These are phyloP conservation scores for Russula sp. DNA, from an alignment of 768 basidiomycete genomes.

Conservation along the genomic window DNA sequence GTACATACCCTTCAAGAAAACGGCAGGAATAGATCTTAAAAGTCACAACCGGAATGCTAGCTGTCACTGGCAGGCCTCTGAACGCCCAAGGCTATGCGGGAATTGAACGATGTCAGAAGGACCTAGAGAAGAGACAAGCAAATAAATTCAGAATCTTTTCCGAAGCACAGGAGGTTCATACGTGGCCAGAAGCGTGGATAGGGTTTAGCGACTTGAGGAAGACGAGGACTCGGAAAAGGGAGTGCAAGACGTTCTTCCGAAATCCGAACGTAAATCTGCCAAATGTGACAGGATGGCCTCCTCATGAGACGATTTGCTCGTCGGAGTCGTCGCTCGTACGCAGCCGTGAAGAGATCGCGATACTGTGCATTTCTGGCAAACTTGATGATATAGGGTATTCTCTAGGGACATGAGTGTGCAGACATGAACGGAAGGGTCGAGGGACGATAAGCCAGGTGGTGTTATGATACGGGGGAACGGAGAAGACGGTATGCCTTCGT, in stretches of 20 bases:
- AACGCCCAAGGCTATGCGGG: not conserved
- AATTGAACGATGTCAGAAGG: not conserved
- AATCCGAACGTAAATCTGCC: not conserved
- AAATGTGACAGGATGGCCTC: not conserved
- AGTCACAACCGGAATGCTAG: not conserved
- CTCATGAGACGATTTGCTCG: not conserved
- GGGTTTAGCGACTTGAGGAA: not conserved
- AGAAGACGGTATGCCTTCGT: not conserved
- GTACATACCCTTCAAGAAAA: not conserved
- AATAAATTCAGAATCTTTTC: not conserved
- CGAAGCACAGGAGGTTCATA: not conserved
- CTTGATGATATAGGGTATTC: not conserved
- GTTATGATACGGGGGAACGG: not conserved
- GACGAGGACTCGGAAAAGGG: not conserved
- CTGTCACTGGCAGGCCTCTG: not conserved
- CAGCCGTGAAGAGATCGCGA: not conserved
- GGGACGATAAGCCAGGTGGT: not conserved
- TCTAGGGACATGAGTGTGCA: not conserved
- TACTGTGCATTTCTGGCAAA: not conserved
- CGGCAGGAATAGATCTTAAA: not conserved
- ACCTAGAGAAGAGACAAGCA: not conserved
- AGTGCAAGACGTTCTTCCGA: not conserved
- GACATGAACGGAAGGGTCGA: not conserved
- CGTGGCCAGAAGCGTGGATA: constrained; percentile 9
- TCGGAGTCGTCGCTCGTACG: no score